Conservation (phyloP, 805 yeast genomes). For the Myxozyma neotropica region DNA sequence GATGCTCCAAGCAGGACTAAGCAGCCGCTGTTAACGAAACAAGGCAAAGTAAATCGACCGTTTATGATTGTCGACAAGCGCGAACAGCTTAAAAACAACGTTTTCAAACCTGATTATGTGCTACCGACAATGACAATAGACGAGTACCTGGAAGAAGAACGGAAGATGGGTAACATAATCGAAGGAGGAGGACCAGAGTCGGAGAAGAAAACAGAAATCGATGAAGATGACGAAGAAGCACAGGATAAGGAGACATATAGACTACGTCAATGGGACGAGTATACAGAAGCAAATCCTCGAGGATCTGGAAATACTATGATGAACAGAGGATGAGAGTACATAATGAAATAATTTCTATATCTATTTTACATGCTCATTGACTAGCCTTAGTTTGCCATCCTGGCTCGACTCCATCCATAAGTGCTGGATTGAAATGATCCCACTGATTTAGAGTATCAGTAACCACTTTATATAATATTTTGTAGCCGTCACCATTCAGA, state of each 20-base stretch:
- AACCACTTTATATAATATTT: constrained; percentile 15
- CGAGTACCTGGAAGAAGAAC: constrained; percentile 83
- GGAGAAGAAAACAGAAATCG: constrained; percentile 50
- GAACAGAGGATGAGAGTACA: constrained; percentile 55
- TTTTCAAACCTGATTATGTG: constrained; percentile 87
- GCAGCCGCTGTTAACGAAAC: constrained; percentile 59
- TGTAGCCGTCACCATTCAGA: constrained; percentile 37
- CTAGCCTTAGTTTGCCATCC: constrained; percentile 35
- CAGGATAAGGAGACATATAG: constrained; percentile 71
- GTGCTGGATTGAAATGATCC: constrained; percentile 9
- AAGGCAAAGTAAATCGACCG: constrained; percentile 81
- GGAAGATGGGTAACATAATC: constrained; percentile 77
- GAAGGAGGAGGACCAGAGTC: constrained; percentile 39
- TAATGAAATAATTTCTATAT: not conserved
- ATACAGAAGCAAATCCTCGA: constrained; percentile 76
- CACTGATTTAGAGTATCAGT: constrained; percentile 3
- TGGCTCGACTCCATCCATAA: constrained; percentile 36
- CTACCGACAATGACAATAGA: constrained; percentile 95
- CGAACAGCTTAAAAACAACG: constrained; percentile 62
- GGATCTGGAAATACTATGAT: constrained; percentile 85
- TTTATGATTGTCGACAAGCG: constrained; percentile 66
- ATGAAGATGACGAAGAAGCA: constrained; percentile 64
- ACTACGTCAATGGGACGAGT: constrained; percentile 90
- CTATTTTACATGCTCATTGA: not conserved
- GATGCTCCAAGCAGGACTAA: constrained; percentile 46